Evolutionary conservation across 192 early-diverging fungal genomes (phyloP), one percentile per base, ranked within the genome.

Genomic region (Thamnidium elegans): DNA sequence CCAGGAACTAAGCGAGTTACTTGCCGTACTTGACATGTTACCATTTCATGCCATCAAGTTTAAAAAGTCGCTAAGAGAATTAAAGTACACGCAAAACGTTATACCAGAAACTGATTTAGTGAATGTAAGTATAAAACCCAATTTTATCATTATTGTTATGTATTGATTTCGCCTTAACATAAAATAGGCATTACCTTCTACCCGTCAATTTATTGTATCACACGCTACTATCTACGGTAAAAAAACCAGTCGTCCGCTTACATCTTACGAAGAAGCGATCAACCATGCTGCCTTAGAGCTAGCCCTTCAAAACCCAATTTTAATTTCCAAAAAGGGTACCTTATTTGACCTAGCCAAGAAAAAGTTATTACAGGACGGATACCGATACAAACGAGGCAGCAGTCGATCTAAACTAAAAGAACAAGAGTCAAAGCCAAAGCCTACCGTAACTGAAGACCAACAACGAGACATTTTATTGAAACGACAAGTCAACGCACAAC

Each of bases 181-280:
- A 48, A 58, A 48, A 7, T 55, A 68, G 19, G 63, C 60, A 51
- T 65, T 64, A 1, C 34, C 58, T 21, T 60, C 50, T 11, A 51
- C 77, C 9, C 71, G 63, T 19, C 77, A 82, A 20, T 45, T 78
- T 13, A 82, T 82, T 59, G 66, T 82, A 53, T 68, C 77, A 20
- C 83, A 80, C 50, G 78, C 83, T 1, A 69, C 69, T 5, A 82
- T 85, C 54, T 85, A 81, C 34, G 83, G 83, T 13, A 85, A 85
- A 48, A 72, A 79, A n/a, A 74, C 63, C 0, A 73, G 68, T 15
- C 74, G 83, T 6, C 62, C 75, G 8, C 56, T 85, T 17, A 82
- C 83, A 42, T 65, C 71, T 31, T 85, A 85, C 32, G 79, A 85
- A 68, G 50, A 72, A 4, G 80, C 78, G 9, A 85, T 85, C 54